Conservation (phyloP, 1,284 basidiomycete genomes). For the Ustilago nuda region DNA sequence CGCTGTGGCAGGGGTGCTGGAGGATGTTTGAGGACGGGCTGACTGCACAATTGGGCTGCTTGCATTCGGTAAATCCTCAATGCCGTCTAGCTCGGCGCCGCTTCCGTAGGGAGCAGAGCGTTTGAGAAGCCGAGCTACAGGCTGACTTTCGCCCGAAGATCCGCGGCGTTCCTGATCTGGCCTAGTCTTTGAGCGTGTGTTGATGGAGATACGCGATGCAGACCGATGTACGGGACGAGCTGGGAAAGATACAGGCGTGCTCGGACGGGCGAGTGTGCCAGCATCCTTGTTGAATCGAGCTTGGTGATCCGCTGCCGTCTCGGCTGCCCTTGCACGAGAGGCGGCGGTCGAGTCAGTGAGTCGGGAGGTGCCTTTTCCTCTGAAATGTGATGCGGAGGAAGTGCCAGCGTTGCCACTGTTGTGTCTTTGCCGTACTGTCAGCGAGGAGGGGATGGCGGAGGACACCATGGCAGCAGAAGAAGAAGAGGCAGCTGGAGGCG, state of each 20-base stretch:
- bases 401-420: conserved; percentile 30
- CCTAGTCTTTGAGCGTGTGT: conserved; percentile 23
- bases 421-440: conserved; percentile 28
- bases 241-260: conserved; percentile 37
- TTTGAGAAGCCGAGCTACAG: conserved; percentile 76
- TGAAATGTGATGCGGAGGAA: conserved; percentile 18
- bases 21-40: conserved; percentile 4
- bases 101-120: conserved; percentile 87
- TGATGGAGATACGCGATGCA: conserved; percentile 34
- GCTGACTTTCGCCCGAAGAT: conserved; percentile 25
- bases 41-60: conserved; percentile 70
- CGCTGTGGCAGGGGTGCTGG: conserved; percentile 4
- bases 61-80: conserved; percentile 85
- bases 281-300: conserved; percentile 31
- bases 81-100: conserved; percentile 88
- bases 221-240: conserved; percentile 17
- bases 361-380: conserved; percentile 21
- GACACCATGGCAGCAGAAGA: conserved; percentile 7
- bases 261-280: conserved; percentile 38
- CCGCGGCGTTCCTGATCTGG: conserved; percentile 18
- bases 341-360: conserved; percentile 55
- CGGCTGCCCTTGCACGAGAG: conserved; percentile 52
- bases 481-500: conserved; percentile 16
- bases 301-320: conserved; percentile 45
- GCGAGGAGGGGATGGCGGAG: background rate